Evolutionary conservation across 176 grass and related monocot genomes (phyloP), one percentile per base, ranked within the genome.

Genomic region (Avena sativa): DNA sequence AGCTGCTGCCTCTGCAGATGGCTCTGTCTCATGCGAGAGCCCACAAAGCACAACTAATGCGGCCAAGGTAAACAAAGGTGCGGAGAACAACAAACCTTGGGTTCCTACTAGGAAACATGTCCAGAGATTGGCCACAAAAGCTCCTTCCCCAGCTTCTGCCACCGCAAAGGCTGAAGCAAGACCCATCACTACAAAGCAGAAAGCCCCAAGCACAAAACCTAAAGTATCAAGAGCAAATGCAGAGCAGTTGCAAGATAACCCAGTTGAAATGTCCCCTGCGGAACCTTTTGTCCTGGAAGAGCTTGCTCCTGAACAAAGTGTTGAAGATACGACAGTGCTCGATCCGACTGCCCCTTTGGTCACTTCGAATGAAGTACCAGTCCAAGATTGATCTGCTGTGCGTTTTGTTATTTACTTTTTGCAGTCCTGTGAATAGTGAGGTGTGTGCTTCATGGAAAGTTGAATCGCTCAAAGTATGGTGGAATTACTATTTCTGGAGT

Each of bases 361-460:
- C 38, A 62, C 86, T 68, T 80, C 84, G 8, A 91, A 87, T 79
- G 93, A 95, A 92, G 90, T 96, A 79, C 65, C 82, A 50, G 89
- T 89, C 50, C 89, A 91, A 80, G 90, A 90, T 86, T 94, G 92
- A 96, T 86, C 26, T 21, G 62, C 79, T 71, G 87, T 25, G 4
- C 83, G 84, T 88, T 81, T 89, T 91, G 75, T 77, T 87, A 89
- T 93, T 86, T 76, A 79, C 51, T 86, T 71, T 73, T 85, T 89
- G 78, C 75, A 86, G 81, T 78, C 83, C 43, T 97, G 92, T 94
- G 94, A 92, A 94, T 94, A 94, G 90, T 84, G 77, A 88, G 76
- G 84, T 88, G 90, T 88, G 83, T 89, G 86, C 86, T 91, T 95
- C 72, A 79, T 89, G 85, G 88, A 87, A 92, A 83, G 93, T 90